These are phyloP conservation scores for Corchorus capsularis DNA, from an alignment of 345 rosid genomes.

Conservation along the genomic window DNA sequence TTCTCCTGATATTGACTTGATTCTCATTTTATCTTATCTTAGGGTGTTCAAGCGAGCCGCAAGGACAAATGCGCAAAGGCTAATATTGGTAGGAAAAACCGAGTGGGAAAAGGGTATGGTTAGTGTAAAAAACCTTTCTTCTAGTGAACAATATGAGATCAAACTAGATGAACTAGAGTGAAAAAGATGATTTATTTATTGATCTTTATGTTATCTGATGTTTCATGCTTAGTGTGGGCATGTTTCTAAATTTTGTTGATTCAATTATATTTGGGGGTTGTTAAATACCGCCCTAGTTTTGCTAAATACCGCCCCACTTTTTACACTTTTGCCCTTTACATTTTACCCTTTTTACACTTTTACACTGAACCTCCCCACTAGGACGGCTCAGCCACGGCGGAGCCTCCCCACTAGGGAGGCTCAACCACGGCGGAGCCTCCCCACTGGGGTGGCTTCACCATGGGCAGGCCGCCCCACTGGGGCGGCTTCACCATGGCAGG, in stretches of 20 bases:
- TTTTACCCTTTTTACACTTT: too few species aligned
- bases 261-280: neutral
- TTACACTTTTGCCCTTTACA: too few species aligned
- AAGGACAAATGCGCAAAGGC: constrained; percentile 70
- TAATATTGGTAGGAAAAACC: constrained; percentile 70
- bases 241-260: neutral
- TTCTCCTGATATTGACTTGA: neutral
- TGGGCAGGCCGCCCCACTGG: too few species aligned
- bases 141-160: constrained; percentile 77
- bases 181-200: neutral
- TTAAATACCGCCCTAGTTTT: too few species aligned
- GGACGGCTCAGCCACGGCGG: too few species aligned
- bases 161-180: constrained; percentile 68
- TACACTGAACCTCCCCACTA: too few species aligned
- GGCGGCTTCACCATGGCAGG: too few species aligned
- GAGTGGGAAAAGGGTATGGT: constrained; percentile 92
- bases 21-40: constrained; percentile 12
- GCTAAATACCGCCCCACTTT: too few species aligned
- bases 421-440: too few species aligned
- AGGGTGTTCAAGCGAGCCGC: constrained; percentile 96
- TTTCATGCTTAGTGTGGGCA: neutral
- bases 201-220: neutral
- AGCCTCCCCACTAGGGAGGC: too few species aligned
- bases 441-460: too few species aligned
- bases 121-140: constrained; percentile 69